Evolutionary conservation across 2,329 filamentous ascomycete genomes (phyloP).

Genomic region (Capronia americana): DNA sequence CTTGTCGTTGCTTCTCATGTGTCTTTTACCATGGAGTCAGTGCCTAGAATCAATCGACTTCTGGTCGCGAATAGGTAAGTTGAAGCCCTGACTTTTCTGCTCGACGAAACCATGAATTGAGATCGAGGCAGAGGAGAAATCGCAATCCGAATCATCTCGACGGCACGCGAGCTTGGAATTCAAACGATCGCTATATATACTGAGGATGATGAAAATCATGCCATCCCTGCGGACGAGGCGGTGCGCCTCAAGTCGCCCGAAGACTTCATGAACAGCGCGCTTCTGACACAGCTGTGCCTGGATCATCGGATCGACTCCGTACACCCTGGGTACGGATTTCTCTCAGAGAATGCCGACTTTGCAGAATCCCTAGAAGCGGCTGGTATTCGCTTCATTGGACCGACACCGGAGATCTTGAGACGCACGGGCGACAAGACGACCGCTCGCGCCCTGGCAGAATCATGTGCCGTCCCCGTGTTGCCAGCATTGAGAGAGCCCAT

Average conservation of each 20-base stretch:
- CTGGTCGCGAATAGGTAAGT: too few relatives aligned
- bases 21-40: too few relatives aligned
- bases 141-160: slow-evolving; percentile 58
- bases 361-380: slow-evolving; percentile 39
- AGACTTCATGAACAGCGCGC: slow-evolving; percentile 48
- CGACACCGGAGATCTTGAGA: slow-evolving; percentile 41
- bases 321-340: slow-evolving; percentile 46
- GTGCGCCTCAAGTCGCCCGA: slow-evolving; percentile 52
- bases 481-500: too few relatives aligned
- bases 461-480: slow-evolving; percentile 39
- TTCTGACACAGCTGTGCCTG: slow-evolving; percentile 58
- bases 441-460: slow-evolving; percentile 37
- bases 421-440: slow-evolving; percentile 43
- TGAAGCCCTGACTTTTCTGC: too few relatives aligned
- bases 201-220: slow-evolving; percentile 61
- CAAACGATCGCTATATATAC: slow-evolving; percentile 64
- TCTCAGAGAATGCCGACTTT: slow-evolving; percentile 46
- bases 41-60: too few relatives aligned
- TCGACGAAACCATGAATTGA: too few relatives aligned
- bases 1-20: too few relatives aligned
- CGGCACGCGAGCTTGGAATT: slow-evolving; percentile 53
- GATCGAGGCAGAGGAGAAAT: slow-evolving; percentile 58
- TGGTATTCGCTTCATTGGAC: slow-evolving; percentile 46
- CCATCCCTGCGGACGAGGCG: slow-evolving; percentile 60
- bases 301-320: slow-evolving; percentile 45